A percentile compares a stretch with the other conserved stretches of the same genome.
phyloP scores from a whole-genome alignment of 1,284 basidiomycete species.

The Boletus smithii region DNA sequence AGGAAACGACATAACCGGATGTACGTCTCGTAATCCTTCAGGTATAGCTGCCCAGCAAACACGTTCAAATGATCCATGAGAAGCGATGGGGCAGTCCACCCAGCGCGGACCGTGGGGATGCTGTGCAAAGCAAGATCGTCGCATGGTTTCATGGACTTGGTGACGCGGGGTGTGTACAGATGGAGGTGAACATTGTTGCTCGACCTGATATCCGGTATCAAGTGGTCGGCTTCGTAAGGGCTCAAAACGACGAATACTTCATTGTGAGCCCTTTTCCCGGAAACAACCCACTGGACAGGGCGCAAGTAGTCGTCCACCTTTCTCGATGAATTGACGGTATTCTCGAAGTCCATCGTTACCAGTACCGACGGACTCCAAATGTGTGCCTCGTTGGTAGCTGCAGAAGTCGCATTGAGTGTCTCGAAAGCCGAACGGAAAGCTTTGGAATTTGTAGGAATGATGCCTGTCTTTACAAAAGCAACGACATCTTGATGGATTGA shows the following conservation, averaged over 20 bases:
- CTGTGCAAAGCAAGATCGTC: slow-evolving; percentile 40
- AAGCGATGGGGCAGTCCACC: slow-evolving; percentile 20
- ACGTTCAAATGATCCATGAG: slow-evolving; percentile 39
- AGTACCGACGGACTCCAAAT: slow-evolving; percentile 25
- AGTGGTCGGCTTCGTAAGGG: slow-evolving; percentile 42
- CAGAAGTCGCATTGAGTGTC: slow-evolving; percentile 14
- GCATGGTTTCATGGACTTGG: slow-evolving; percentile 36
- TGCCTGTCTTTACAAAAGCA: slow-evolving; percentile 27
- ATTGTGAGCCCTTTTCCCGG: slow-evolving; percentile 10
- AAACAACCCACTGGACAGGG: slow-evolving; percentile 46
- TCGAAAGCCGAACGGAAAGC: slow-evolving; percentile 15
- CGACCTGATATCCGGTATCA: no score
- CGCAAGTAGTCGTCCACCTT: slow-evolving; percentile 36
- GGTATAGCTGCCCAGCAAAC: no score
- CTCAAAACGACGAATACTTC: slow-evolving; percentile 40
- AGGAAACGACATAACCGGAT: no score
- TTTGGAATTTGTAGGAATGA: neutral
- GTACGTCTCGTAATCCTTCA: no score
- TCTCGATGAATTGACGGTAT: neutral
- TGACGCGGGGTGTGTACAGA: slow-evolving; percentile 42
- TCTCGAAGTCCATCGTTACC: slow-evolving; percentile 34
- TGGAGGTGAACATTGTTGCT: slow-evolving; percentile 40
- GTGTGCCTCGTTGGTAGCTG: slow-evolving; percentile 2
- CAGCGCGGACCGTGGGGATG: slow-evolving; percentile 27
- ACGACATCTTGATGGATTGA: slow-evolving; percentile 20